phyloP scores from a whole-genome alignment of 2,329 filamentous ascomycete genomes.

The Fusarium compactum region DNA sequence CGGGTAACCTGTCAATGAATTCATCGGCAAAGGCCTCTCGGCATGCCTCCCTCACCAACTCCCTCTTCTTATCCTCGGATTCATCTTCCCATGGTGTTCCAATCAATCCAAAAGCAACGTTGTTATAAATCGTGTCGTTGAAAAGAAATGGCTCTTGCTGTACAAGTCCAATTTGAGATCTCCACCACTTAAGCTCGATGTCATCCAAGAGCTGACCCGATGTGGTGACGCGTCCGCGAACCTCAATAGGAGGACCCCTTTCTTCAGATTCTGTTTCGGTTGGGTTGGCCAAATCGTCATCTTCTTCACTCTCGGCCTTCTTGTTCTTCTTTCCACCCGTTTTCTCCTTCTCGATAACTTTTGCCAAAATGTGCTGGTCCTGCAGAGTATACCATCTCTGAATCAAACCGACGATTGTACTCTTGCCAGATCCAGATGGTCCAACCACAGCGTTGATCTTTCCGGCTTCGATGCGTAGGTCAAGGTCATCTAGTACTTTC shows the following conservation, averaged over 20 bases:
- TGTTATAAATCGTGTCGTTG: slow-evolving; percentile 72
- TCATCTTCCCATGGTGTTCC: slow-evolving; percentile 65
- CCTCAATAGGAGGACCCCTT: slow-evolving; percentile 58
- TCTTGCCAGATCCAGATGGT: slow-evolving; percentile 79
- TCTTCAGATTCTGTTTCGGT: slow-evolving; percentile 52
- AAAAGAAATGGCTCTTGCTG: slow-evolving; percentile 78
- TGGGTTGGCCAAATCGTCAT: slow-evolving; percentile 45
- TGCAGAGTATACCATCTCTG: slow-evolving; percentile 78
- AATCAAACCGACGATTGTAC: slow-evolving; percentile 77
- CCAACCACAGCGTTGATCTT: slow-evolving; percentile 81
- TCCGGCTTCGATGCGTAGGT: slow-evolving; percentile 69
- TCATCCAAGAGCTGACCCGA: slow-evolving; percentile 66
- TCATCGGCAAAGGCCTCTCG: slow-evolving; percentile 76
- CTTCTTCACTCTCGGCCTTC: slow-evolving; percentile 52
- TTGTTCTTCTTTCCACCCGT: slow-evolving; percentile 57
- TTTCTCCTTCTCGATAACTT: slow-evolving; percentile 62
- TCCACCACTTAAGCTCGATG: slow-evolving; percentile 73
- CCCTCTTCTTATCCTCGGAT: slow-evolving; percentile 65
- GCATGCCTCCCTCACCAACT: slow-evolving; percentile 73
- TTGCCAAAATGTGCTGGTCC: slow-evolving; percentile 64
- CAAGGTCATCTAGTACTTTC: slow-evolving; percentile 71
- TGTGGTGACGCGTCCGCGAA: slow-evolving; percentile 63
- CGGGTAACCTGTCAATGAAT: slow-evolving; percentile 73
- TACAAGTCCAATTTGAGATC: slow-evolving; percentile 72
- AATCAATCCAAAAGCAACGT: slow-evolving; percentile 70